Conservation (phyloP, 2,329 filamentous ascomycete species). For the Didymella lethalis region DNA sequence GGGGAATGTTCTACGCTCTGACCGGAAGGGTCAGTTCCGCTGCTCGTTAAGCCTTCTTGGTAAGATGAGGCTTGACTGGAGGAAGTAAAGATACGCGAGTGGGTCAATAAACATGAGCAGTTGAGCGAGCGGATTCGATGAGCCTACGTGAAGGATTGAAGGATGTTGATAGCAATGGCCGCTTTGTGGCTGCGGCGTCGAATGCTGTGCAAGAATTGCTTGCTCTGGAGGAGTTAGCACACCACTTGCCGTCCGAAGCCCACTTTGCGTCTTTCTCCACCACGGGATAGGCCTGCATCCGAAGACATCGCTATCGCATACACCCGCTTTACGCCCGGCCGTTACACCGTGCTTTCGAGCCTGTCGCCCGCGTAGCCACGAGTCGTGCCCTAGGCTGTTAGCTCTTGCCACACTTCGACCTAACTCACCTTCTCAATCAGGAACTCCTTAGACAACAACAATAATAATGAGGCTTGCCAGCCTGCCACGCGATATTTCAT, state of each 20-base stretch:
- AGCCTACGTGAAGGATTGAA: neutral
- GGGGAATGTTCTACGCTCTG: neutral
- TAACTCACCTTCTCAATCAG: conserved; percentile 14
- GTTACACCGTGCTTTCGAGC: neutral
- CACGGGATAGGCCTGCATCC: conserved; percentile 1
- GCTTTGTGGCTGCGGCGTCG: neutral
- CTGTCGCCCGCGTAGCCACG: neutral
- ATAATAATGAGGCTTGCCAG: conserved; percentile 1
- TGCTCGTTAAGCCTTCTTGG: neutral
- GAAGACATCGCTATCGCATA: conserved; percentile 2
- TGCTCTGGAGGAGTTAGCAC: neutral
- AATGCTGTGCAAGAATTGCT: neutral
- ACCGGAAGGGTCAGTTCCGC: neutral
- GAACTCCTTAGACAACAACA: conserved; percentile 3
- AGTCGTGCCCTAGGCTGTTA: conserved; percentile 4
- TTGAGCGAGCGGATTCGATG: neutral
- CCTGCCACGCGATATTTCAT: conserved; percentile 5
- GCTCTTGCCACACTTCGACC: conserved; percentile 12
- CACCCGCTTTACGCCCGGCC: neutral
- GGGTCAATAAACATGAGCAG: neutral
- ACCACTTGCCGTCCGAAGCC: neutral
- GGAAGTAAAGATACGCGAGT: neutral
- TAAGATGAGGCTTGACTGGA: neutral
- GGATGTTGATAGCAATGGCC: neutral
- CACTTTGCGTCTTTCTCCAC: conserved; percentile 1